phyloP scores from a whole-genome alignment of 495 filamentous ascomycete genomes.

The Bacidia rubella region DNA sequence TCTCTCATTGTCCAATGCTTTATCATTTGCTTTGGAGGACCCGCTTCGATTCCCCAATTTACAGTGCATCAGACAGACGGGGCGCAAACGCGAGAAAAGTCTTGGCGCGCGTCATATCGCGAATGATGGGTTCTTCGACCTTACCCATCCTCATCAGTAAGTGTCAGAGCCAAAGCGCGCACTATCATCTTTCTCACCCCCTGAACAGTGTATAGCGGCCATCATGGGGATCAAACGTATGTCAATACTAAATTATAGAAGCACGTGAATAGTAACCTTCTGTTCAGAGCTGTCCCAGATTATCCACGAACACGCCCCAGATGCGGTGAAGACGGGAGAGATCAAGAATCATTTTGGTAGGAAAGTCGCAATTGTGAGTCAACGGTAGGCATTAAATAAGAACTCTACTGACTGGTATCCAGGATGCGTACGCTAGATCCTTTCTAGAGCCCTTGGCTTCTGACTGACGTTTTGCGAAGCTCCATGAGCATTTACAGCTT shows the following conservation, averaged over 20 bases:
- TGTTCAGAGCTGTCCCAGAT: slow-evolving; percentile 59
- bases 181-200: not conserved
- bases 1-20: too few species aligned
- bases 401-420: slow-evolving; percentile 6
- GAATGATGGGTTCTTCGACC: too few species aligned
- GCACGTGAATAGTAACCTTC: slow-evolving; percentile 9
- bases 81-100: too few species aligned
- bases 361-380: slow-evolving; percentile 86
- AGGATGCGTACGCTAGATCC: slow-evolving; percentile 70
- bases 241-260: slow-evolving; percentile 4
- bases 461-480: slow-evolving; percentile 28
- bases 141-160: too few species aligned
- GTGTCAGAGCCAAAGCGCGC: too few species aligned
- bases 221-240: slow-evolving; percentile 87
- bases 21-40: too few species aligned
- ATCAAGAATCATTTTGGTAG: slow-evolving; percentile 98
- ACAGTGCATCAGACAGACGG: too few species aligned
- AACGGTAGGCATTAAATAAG: not conserved
- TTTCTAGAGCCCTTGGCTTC: not conserved
- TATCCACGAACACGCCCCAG: slow-evolving; percentile 81
- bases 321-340: slow-evolving; percentile 88
- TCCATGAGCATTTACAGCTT: slow-evolving; percentile 99
- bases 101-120: too few species aligned
- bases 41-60: too few species aligned
- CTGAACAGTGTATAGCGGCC: slow-evolving; percentile 28